Conservation (phyloP, 257 asterid species). For the Handroanthus guayacan region DNA sequence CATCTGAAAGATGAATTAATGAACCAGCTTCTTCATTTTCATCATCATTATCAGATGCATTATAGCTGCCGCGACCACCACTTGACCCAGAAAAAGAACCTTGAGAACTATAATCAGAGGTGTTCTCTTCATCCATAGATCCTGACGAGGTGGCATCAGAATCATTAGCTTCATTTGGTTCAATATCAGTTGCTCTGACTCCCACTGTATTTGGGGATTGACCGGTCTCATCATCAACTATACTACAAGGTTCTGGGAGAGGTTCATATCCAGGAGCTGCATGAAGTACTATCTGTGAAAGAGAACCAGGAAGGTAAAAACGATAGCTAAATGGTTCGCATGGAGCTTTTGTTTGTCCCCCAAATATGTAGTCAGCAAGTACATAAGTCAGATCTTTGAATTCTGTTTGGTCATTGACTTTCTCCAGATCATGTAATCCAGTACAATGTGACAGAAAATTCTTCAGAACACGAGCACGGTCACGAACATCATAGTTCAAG, state of each 20-base stretch:
- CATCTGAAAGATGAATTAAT: conserved; percentile 81
- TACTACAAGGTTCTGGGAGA: conserved; percentile 91
- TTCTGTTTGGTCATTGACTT: conserved; percentile 48
- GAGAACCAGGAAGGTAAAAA: conserved; percentile 97
- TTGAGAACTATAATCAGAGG: conserved; percentile 72
- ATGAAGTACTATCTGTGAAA: conserved; percentile 95
- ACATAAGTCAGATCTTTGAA: conserved; percentile 46
- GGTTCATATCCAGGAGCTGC: conserved; percentile 99
- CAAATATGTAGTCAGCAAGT: conserved; percentile 70
- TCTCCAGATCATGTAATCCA: conserved; percentile 50
- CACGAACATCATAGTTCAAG: conserved; percentile 89
- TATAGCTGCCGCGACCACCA: conserved; percentile 51
- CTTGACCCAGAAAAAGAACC: conserved; percentile 66
- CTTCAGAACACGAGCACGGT: conserved; percentile 81
- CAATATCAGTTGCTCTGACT: conserved; percentile 45
- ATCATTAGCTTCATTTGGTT: conserved; percentile 59
- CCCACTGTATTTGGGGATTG: conserved; percentile 38
- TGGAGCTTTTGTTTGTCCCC: conserved; percentile 55
- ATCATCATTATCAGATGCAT: conserved; percentile 53
- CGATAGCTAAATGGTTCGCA: conserved; percentile 66
- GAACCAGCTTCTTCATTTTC: conserved; percentile 53
- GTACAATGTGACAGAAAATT: conserved; percentile 57
- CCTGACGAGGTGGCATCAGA: conserved; percentile 68
- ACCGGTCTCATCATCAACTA: conserved; percentile 51
- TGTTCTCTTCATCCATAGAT: conserved; percentile 77